These are phyloP conservation scores for Schizopora paradoxa DNA, from an alignment of 1,284 basidiomycete genomes.

Conservation along the genomic window DNA sequence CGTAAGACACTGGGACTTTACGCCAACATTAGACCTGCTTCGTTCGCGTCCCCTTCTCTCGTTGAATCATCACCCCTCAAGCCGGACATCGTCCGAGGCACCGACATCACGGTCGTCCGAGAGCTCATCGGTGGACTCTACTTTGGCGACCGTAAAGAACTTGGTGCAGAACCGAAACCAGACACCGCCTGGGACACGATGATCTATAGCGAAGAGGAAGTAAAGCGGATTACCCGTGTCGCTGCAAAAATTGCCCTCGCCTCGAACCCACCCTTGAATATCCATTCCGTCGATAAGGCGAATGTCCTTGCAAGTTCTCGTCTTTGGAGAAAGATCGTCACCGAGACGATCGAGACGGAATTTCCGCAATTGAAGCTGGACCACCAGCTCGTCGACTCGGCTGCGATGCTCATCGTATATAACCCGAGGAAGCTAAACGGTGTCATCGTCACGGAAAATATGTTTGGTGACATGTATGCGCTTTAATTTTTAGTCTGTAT, in stretches of 20 bases:
- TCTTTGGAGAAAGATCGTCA: slow-evolving; percentile 91
- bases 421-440: slow-evolving; percentile 95
- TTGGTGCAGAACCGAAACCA: slow-evolving; percentile 54
- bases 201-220: slow-evolving; percentile 88
- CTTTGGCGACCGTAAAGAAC: slow-evolving; percentile 92
- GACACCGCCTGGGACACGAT: slow-evolving; percentile 86
- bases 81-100: slow-evolving; percentile 79
- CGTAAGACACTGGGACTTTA: slow-evolving; percentile 93
- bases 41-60: slow-evolving; percentile 89
- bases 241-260: slow-evolving; percentile 90
- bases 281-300: slow-evolving; percentile 98
- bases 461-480: slow-evolving; percentile 89
- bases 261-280: slow-evolving; percentile 78
- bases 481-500: slow-evolving; percentile 5
- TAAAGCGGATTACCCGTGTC: slow-evolving; percentile 93
- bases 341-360: slow-evolving; percentile 75
- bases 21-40: slow-evolving; percentile 96
- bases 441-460: slow-evolving; percentile 89
- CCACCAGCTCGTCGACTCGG: slow-evolving; percentile 94
- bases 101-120: slow-evolving; percentile 90
- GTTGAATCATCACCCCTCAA: slow-evolving; percentile 92
- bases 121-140: slow-evolving; percentile 93
- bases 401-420: slow-evolving; percentile 93
- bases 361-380: slow-evolving; percentile 84
- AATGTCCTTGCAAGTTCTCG: slow-evolving; percentile 96